phyloP scores from a whole-genome alignment of 2,329 filamentous ascomycete genomes.

The Trichoderma cornu-damae region DNA sequence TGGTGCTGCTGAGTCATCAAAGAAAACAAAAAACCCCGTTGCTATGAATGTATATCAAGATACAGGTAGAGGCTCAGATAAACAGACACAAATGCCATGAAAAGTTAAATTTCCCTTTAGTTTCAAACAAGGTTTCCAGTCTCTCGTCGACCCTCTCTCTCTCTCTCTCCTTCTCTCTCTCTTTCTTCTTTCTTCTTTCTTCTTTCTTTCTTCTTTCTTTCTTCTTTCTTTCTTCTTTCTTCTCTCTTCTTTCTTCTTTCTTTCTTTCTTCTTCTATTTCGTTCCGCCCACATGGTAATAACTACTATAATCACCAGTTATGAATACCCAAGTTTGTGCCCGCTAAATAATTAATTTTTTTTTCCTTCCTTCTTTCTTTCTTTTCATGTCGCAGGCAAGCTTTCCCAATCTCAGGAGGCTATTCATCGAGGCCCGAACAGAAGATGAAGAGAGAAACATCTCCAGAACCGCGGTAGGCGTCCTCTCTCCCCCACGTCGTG shows the following conservation, averaged over 20 bases:
- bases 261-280: slow-evolving; percentile 7
- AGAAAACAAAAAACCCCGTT: not conserved
- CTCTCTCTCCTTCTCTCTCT: too few relatives aligned
- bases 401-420: slow-evolving; percentile 92
- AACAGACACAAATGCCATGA: too few relatives aligned
- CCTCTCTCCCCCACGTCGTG: not conserved
- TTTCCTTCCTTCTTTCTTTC: too few relatives aligned
- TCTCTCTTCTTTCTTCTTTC: not conserved
- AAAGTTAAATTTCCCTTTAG: too few relatives aligned
- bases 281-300: slow-evolving; percentile 16
- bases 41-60: not conserved
- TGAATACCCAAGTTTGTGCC: not conserved
- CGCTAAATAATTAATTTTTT: too few relatives aligned
- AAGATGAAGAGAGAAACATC: slow-evolving; percentile 90
- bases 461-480: slow-evolving; percentile 79
- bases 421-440: slow-evolving; percentile 89
- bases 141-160: too few relatives aligned
- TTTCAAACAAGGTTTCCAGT: too few relatives aligned
- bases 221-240: not conserved
- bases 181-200: too few relatives aligned
- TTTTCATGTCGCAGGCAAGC: slow-evolving; percentile 54
- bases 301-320: not conserved
- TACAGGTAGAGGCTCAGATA: not conserved
- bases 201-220: too few relatives aligned
- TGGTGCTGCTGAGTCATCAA: not conserved